Base-by-base conservation (phyloP, 345 rosid species). In the Boechera retrofracta region DNA sequence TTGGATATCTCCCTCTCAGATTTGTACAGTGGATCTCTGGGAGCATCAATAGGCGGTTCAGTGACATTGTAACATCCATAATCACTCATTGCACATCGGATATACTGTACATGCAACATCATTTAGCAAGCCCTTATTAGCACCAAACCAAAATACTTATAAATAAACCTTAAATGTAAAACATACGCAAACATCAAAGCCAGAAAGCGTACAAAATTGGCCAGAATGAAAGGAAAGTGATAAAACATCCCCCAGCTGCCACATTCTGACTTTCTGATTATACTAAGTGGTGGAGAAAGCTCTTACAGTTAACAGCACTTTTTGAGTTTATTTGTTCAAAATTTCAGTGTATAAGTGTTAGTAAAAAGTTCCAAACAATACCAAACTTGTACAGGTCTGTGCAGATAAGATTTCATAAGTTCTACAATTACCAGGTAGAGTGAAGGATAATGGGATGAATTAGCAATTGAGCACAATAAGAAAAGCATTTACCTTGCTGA, bases 11-110 rank as follows among this genome's bases (percentile, higher is more conserved):
- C 95, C 84, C 84, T 84, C 78, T 90, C 97, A 39, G 95, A 78
- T 76, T 88, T 90, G 79, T 89, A 89, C 60, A 94, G 57, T 71
- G 98, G 98, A 81, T 92, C 98, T 26, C 98, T 83, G 38, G 89
- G 93, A 26, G 95, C 93, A 80, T 89, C 97, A 36, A 94, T 88
- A 10, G 97, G 98, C 21, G 97, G 98, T 75, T 94, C 97, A 5
- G 95, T 89, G 65, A 89, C 90, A 75, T 91, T 88, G 83, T 91
- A 88, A 63, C 91, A 82, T 71, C 94, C 96, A 74, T 86, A 91
- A 62, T 94, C 97, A 75, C 91, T 91, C 87, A 64, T 78, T 16
- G 88, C 93, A 77, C 97, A 94, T 21, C 96, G 93, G 69, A 94
- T 94, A 76, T 87, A 91, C 98, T 94, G 87, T 35, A 71, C 72